Base-by-base conservation (phyloP, 352 stramenopile genomes). In the Globisporangium emineosum region DNA sequence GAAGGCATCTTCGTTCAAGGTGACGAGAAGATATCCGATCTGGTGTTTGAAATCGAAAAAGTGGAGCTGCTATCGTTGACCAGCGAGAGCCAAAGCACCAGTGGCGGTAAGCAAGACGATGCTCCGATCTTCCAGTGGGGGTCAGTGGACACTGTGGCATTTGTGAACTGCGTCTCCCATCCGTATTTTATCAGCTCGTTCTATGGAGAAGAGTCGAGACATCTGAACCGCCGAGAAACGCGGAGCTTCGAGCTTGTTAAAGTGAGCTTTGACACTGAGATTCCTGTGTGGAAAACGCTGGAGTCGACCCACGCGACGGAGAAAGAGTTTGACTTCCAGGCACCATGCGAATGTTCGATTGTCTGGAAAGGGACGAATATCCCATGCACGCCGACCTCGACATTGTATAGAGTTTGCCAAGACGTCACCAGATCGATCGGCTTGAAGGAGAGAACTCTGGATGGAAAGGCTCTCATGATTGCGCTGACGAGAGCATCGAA, bases 171-270 rank as follows among this genome's bases (percentile, higher is more conserved):
- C 52, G 78, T 90, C 19, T 85, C 78, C 1, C 83, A 93, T 42
- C 83, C 83, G n/a, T 93, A 90, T 49, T 93, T 91, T 42, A 81
- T 81, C 17, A 75, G 70, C 27, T 85, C 81, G 30, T 93, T 93
- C 56, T 92, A 87, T 67, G 69, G 71, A 13, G 75, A 90, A 21
- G 75, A 86, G 62, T 74, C 75, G 21, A 72, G 71, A 17, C 69
- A 73, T 15, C 40, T 86, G 21, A 86, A 73, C 69, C 72, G 71
- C 17, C 70, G 73, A 19, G 73, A 87, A 58, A 72, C 73, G 5
- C 72, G 78, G 29, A 91, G 81, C 47, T 86, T 89, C 60, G 81
- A 91, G 59, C 71, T 90, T 23, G 77, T 93, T 1, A 89, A 90
- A 68, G 75, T 90, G 17, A 88, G 71, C 25, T 72, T 87, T 58